Evolutionary conservation across 768 basidiomycete genomes (phyloP).

Genomic region (Amanita pseudoporphyria): DNA sequence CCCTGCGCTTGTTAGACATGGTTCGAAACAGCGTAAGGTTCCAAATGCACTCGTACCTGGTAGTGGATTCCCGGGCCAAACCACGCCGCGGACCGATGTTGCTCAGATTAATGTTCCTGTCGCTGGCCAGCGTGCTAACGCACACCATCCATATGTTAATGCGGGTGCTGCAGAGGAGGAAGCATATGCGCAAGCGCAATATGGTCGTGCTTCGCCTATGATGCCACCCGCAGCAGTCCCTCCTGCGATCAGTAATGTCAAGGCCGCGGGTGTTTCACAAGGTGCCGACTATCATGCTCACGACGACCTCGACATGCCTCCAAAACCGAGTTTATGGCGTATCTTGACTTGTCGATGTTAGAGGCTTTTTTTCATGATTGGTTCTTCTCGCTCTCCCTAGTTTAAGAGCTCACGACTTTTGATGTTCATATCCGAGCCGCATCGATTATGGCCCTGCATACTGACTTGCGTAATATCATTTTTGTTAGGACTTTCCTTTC

Average conservation of each 20-base stretch:
- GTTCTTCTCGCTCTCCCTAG: conserved; percentile 12
- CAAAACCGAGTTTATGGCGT: conserved; percentile 48
- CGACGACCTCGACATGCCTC: conserved; percentile 41
- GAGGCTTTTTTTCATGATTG: conserved; percentile 13
- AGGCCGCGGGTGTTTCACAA: conserved; percentile 58
- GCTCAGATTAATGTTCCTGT: conserved; percentile 70
- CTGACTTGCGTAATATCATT: conserved; percentile 5
- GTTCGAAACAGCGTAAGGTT: conserved; percentile 61
- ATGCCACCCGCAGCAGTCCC: conserved; percentile 60
- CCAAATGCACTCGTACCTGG: conserved; percentile 53
- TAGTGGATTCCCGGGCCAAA: conserved; percentile 39
- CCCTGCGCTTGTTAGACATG: conserved; percentile 69
- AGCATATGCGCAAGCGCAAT: conserved; percentile 47
- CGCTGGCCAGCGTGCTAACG: conserved; percentile 37
- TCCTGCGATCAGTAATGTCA: conserved; percentile 63
- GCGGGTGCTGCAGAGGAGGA: conserved; percentile 53
- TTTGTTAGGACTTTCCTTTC: conserved; percentile 6
- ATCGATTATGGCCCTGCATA: conserved; percentile 3
- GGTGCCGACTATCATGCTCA: conserved; percentile 50
- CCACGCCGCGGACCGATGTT: conserved; percentile 63
- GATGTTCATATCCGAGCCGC: background rate
- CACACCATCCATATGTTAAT: conserved; percentile 67
- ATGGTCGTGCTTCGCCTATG: conserved; percentile 81
- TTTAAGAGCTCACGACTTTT: background rate
- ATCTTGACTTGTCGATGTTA: conserved; percentile 77